Evolutionary conservation across 768 basidiomycete species (phyloP), one percentile per base, ranked within the genome.

Genomic region (Auriscalpium orientale): DNA sequence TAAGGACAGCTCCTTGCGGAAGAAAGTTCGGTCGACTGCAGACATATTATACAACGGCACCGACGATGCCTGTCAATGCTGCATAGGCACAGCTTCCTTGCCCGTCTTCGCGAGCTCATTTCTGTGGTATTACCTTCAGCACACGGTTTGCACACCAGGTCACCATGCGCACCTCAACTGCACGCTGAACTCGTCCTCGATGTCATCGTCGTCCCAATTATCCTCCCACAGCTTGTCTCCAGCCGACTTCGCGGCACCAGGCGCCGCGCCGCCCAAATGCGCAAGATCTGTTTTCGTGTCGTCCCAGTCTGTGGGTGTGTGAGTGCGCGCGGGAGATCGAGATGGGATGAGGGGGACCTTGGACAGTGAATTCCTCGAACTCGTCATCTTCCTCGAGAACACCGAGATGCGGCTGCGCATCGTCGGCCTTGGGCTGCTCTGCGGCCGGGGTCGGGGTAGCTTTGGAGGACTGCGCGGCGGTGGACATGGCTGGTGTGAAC

Each of bases 201-300:
- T 85, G 71, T 98, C 95, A 72, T 99, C 97, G 64, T 99, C 97
- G 66, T 99, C 97, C 97, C 97, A 99, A 69, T 98, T 98, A 64
- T 98, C 97, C 76, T 99, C 97, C 97, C 97, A 99, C 11, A 99
- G 75, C 66, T 93, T 91, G 70, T 97, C 86, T 16, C 89, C 89
- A 44, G 86, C 86, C 36, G 87, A 87, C 64, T 84, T 85, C 3
- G 86, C 89, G 12, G 78, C 83, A 4, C 87, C 88, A 2, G 88
- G 85, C 4, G 84, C 81, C 2, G 83, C 78, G 18, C 87, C 86
- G 44, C 81, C 82, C 46, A 92, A 73, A 66, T 91, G 87, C 13
- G 87, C 86, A 22, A 93, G 71, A 69, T 91, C 87, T 2, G 91
- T 93, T 63, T 90, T 77, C 0, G 87, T 83, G 66, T 92, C 89